Evolutionary conservation across 768 basidiomycete species (phyloP), one percentile per base, ranked within the genome.

Genomic region (Calocera cornea): DNA sequence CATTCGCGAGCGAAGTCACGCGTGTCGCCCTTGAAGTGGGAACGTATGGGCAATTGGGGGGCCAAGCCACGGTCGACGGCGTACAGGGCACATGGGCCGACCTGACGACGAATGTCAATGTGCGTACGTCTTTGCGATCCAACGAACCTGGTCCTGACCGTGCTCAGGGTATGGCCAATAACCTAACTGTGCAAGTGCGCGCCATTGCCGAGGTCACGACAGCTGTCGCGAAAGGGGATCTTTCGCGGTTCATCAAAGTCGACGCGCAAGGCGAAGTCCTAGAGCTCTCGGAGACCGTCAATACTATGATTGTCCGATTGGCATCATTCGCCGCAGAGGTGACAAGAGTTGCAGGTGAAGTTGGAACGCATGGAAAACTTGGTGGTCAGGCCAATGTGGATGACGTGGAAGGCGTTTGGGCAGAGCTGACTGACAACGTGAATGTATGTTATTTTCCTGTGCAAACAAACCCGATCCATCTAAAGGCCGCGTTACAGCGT

Each of bases 381-480:
- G 92, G 94, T 69, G 92, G 92, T 66, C 92, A 95, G 74, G 94
- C 94, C 11, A 84, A 83, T 34, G 94, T 95, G 34, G 87, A 90
- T 70, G 91, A 90, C 73, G 92, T 94, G 0, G 89, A 93, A 75
- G 94, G 94, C 19, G 93, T 92, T 10, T 97, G 94, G 94, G 86
- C 87, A 22, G 89, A 91, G 73, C 80, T 97, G 75, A 95, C 92
- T 0, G 80, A 87, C 67, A 91, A 90, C 68, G 93, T 97, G 73
- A 97, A 97, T 76, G 89, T 91, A 74, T 65, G 84, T n/a, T 81
- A 1, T 69, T 69, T 27, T n/a, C 17, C 36, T 38, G 14, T 44
- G 3, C 47, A 70, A 70, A 2, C 74, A 72, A 14, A 74, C 73
- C 1, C 74, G 73, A 10, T 38, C 40, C 12, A 27, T n/a, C 67